These are phyloP conservation scores for Acanthamoeba royreba DNA, from an alignment of 208 protist species.

Conservation along the genomic window DNA sequence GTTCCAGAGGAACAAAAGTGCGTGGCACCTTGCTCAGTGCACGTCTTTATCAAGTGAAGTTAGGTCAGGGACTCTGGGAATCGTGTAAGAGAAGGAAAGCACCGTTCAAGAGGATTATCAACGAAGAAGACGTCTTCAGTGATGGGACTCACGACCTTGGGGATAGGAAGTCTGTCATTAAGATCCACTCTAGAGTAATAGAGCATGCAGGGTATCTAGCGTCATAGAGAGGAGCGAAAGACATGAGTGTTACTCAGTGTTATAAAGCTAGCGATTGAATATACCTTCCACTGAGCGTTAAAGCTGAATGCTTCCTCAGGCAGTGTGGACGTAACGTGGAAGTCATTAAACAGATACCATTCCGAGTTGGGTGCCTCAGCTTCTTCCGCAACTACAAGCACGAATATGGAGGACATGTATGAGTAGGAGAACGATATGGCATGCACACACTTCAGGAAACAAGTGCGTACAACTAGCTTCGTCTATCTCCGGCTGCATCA, in stretches of 20 bases:
- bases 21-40: background rate
- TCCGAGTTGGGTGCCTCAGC: background rate
- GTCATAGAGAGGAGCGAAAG: background rate
- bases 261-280: background rate
- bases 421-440: background rate
- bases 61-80: background rate
- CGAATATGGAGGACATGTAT: background rate
- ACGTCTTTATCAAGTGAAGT: background rate
- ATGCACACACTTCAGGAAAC: no score
- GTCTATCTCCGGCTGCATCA: background rate
- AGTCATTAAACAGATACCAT: slow-evolving; percentile 79
- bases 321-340: slow-evolving; percentile 53
- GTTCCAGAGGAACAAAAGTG: slow-evolving; percentile 21
- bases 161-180: background rate
- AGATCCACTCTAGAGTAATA: slow-evolving; percentile 49
- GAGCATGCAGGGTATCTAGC: slow-evolving; percentile 4
- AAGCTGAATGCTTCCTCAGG: slow-evolving; percentile 64
- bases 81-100: background rate
- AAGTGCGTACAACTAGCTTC: background rate
- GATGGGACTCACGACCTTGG: slow-evolving; percentile 36
- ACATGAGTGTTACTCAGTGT: background rate
- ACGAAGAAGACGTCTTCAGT: slow-evolving; percentile 53
- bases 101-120: slow-evolving; percentile 26
- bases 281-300: slow-evolving; percentile 67
- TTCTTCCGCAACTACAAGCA: background rate